These are phyloP conservation scores for Ophiocordyceps sinensis DNA, from an alignment of 2,329 filamentous ascomycete species.

Conservation along the genomic window DNA sequence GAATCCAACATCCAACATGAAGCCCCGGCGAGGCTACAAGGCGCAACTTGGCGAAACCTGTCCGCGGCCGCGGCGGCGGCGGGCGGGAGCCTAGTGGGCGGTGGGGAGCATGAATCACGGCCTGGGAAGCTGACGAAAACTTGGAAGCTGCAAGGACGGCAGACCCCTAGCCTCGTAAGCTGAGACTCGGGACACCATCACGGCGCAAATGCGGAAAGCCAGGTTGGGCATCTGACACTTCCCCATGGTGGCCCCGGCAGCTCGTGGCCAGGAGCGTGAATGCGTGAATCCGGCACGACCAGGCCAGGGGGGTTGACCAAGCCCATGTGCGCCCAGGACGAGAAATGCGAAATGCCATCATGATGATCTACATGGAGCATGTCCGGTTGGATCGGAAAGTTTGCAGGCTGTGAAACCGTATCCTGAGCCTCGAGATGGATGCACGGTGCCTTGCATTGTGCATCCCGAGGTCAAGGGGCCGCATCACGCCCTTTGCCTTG, in stretches of 20 bases:
- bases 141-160: too few species aligned
- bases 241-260: conserved; percentile 6
- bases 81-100: background rate
- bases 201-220: background rate
- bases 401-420: background rate
- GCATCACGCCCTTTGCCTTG: background rate
- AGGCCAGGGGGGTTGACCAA: conserved; percentile 10
- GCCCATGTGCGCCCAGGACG: conserved; percentile 4
- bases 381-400: conserved; percentile 13
- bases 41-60: background rate
- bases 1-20: background rate
- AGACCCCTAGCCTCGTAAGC: conserved; percentile 4
- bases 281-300: conserved; percentile 1
- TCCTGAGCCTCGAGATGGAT: conserved; percentile 1
- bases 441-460: conserved; percentile 8
- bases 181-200: conserved; percentile 16
- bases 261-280: background rate
- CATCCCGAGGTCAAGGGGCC: background rate
- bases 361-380: conserved; percentile 15
- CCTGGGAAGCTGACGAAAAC: background rate
- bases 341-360: conserved; percentile 6
- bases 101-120: background rate
- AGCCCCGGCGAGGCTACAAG: background rate
- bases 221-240: conserved; percentile 4
- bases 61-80: background rate